These are phyloP conservation scores for Xylaria sp. DNA, from an alignment of 2,329 filamentous ascomycete genomes.

Conservation along the genomic window DNA sequence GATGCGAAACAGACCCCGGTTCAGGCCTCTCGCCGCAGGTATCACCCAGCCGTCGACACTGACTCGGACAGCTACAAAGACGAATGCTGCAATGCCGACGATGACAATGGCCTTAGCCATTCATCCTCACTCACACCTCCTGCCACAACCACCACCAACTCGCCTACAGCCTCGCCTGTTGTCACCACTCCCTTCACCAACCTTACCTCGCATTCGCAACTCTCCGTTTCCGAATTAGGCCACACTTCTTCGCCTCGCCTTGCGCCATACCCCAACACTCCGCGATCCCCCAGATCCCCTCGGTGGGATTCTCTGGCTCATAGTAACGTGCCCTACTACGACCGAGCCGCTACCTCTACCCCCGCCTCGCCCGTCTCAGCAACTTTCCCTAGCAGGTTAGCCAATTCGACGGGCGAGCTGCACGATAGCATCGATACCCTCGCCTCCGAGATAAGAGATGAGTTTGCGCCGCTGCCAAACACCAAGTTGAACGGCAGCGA, in stretches of 20 bases:
- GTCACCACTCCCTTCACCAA: slow-evolving; percentile 18
- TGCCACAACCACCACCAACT: slow-evolving; percentile 16
- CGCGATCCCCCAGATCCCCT: slow-evolving; percentile 38
- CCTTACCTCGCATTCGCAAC: slow-evolving; percentile 18
- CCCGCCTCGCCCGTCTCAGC: slow-evolving; percentile 28
- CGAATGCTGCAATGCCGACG: slow-evolving; percentile 20
- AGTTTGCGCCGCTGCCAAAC: slow-evolving; percentile 28
- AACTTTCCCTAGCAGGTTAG: slow-evolving; percentile 23
- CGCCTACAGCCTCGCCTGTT: slow-evolving; percentile 16
- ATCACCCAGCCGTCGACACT: slow-evolving; percentile 24
- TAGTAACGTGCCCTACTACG: slow-evolving; percentile 30
- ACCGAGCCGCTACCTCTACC: slow-evolving; percentile 27
- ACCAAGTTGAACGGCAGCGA: slow-evolving; percentile 36
- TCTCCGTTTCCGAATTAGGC: slow-evolving; percentile 14
- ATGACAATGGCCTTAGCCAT: slow-evolving; percentile 18
- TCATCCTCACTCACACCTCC: slow-evolving; percentile 4
- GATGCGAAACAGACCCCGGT: slow-evolving; percentile 32
- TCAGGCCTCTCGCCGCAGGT: slow-evolving; percentile 15
- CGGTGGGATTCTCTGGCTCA: slow-evolving; percentile 51
- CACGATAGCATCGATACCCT: slow-evolving; percentile 27
- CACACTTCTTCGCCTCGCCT: slow-evolving; percentile 15
- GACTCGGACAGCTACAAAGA: slow-evolving; percentile 12
- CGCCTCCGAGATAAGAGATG: slow-evolving; percentile 31
- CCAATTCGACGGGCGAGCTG: slow-evolving; percentile 23
- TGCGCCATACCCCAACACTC: slow-evolving; percentile 22